Conservation (phyloP, 257 asterid genomes). For the Penstemon eatonii region DNA sequence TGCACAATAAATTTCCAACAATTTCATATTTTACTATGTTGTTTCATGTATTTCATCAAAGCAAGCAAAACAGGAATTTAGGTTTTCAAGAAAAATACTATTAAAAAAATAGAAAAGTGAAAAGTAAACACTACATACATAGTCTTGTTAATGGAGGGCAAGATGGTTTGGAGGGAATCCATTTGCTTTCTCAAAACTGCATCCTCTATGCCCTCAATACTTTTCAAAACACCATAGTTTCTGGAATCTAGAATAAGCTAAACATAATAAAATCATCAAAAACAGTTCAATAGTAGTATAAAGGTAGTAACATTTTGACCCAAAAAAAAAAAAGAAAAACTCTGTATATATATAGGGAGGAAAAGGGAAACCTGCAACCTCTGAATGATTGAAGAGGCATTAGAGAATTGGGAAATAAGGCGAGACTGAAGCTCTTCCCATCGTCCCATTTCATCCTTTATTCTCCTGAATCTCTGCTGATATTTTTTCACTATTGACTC, state of each 20-base stretch:
- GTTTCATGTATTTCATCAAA: not conserved
- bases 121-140: constrained; percentile 36
- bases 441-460: constrained; percentile 55
- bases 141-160: constrained; percentile 56
- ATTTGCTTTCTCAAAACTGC: constrained; percentile 64
- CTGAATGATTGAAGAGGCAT: constrained; percentile 68
- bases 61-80: not conserved
- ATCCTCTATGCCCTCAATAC: constrained; percentile 57
- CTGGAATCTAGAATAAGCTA: constrained; percentile 52
- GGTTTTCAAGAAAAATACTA: not conserved
- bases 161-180: constrained; percentile 58
- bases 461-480: constrained; percentile 63
- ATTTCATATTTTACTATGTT: not conserved
- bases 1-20: not conserved
- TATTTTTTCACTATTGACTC: constrained; percentile 61
- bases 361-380: constrained; percentile 58
- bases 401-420: constrained; percentile 56
- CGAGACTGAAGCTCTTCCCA: constrained; percentile 79
- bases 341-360: not conserved
- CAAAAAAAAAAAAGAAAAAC: not conserved
- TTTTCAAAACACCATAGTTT: constrained; percentile 57
- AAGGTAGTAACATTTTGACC: not conserved
- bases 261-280: constrained; percentile 16
- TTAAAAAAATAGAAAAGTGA: too few species aligned
- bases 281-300: not conserved